These are phyloP conservation scores for Cymbidium sinense DNA, from an alignment of 106 monocot species.

Conservation along the genomic window DNA sequence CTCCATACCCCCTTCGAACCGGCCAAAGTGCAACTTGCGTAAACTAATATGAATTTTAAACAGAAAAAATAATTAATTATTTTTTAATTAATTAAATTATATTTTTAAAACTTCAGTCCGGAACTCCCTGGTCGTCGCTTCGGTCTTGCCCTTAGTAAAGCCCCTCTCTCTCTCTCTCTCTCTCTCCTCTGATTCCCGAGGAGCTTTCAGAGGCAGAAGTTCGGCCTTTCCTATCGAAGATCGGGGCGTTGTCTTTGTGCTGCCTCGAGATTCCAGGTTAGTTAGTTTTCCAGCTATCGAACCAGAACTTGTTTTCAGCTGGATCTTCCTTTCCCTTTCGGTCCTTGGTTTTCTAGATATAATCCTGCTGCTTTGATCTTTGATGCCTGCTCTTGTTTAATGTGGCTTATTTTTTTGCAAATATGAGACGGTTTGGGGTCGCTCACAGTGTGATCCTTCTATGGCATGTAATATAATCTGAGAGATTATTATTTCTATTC, in stretches of 20 bases:
- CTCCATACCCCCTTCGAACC: neutral
- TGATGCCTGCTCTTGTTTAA: neutral
- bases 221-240: neutral
- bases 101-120: neutral
- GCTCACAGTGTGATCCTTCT: neutral
- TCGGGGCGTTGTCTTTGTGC: neutral
- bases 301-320: neutral
- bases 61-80: too few relatives aligned
- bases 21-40: neutral
- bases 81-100: neutral
- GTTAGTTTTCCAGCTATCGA: neutral
- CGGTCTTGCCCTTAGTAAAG: neutral
- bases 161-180: conserved; percentile 1
- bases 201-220: neutral
- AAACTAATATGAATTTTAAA: neutral
- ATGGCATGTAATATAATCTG: neutral
- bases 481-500: too few relatives aligned
- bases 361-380: neutral
- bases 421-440: neutral
- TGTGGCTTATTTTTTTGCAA: neutral
- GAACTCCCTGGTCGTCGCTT: neutral
- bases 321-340: neutral
- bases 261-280: neutral
- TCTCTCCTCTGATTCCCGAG: neutral
- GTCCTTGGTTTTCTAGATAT: neutral